Base-by-base conservation (phyloP, 169 alveolate genomes). In the Blepharisma undulans region DNA sequence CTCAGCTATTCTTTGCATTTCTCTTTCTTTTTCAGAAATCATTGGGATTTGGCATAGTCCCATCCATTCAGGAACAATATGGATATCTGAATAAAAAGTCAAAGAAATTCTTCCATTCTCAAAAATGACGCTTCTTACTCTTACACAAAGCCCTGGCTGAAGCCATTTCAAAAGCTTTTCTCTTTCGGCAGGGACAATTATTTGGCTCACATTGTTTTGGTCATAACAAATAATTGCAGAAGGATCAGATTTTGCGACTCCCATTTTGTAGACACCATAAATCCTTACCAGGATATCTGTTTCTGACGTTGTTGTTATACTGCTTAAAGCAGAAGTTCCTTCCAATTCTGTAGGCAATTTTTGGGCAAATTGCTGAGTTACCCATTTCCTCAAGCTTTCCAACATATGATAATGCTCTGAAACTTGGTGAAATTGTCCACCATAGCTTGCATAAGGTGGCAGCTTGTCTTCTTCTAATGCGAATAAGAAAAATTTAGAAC, bases 101-200 rank as follows among this genome's bases (percentile, higher is more conserved):
- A 82, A 21, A 16, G 21, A 32, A 30, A 82, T 18, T 25, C 76
- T 34, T 34, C 76, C 77, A n/a, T 36, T n/a, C 16, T 59, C 89
- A 32, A 7, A n/a, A 4, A 34, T 25, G 7, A 82, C 32, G 36
- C 76, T 30, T 34, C 76, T 21, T 0, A 82, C 60, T 82, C 76
- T 18, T 14, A 82, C 36, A 22, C 6, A 34, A 22, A 34, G 78
- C 16, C 77, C 76, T 1, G 76, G 8, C 36, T 82, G 32, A 34
- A 82, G 18, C 27, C 0, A n/a, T 78, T 22, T 82, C 7, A 82
- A 22, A 21, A 82, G 30, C 34, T 48, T 82, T 48, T 22, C 36
- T 33, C n/a, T 82, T 60, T 82, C 89, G 8, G n/a, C 14, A 82
- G 89, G 72, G 21, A 82, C 76, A 30, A 33, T 82, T 19, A 60